Evolutionary conservation across 495 filamentous ascomycete species (phyloP).

Genomic region (Penicillium ucsense): DNA sequence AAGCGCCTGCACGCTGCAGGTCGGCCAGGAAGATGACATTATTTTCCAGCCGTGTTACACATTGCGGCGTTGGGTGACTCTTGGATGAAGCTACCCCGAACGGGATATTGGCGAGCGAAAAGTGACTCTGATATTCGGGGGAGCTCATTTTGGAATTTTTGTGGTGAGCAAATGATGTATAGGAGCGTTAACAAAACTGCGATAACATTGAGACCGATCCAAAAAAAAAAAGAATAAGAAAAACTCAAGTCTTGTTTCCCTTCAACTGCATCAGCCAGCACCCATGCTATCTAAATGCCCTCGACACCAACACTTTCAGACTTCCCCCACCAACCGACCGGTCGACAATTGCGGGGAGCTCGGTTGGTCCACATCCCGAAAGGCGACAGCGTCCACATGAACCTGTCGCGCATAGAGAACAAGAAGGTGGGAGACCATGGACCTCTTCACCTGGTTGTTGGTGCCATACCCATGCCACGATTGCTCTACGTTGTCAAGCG

Average conservation of each 20-base stretch:
- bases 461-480: no score
- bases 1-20: constrained; percentile 39
- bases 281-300: no score
- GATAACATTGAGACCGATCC: not conserved
- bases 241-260: not conserved
- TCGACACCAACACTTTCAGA: no score
- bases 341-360: not conserved
- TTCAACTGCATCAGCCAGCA: no score
- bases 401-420: not conserved
- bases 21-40: constrained; percentile 31
- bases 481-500: no score
- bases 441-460: no score
- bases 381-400: no score
- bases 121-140: constrained; percentile 15
- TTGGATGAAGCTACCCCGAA: constrained; percentile 68
- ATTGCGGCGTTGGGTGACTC: constrained; percentile 32
- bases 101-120: constrained; percentile 66
- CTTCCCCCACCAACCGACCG: constrained; percentile 5
- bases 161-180: not conserved
- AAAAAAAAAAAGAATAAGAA: not conserved
- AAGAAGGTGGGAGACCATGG: no score
- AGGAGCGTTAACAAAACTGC: not conserved
- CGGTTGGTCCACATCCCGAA: constrained; percentile 11
- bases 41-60: constrained; percentile 21
- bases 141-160: constrained; percentile 14